phyloP scores from a whole-genome alignment of 345 rosid genomes.

The Citrus mangshanensis region DNA sequence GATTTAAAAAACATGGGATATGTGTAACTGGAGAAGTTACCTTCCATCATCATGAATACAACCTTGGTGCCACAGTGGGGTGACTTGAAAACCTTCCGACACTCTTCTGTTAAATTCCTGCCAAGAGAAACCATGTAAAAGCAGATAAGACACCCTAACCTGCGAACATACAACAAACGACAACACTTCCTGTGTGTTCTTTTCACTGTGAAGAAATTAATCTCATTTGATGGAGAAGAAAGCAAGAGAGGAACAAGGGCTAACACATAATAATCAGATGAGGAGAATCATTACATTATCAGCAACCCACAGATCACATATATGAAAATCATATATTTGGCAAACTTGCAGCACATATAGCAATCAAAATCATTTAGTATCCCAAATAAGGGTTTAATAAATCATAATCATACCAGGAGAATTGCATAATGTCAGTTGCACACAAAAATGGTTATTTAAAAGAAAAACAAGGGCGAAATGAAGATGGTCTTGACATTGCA shows the following conservation, averaged over 20 bases:
- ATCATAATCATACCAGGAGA: not conserved
- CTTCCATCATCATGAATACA: conserved; percentile 77
- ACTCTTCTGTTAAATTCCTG: conserved; percentile 79
- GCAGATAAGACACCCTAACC: not conserved
- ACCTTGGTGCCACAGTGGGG: conserved; percentile 96
- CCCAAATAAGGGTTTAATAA: not conserved
- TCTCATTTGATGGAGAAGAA: not conserved
- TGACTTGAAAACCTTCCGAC: conserved; percentile 87
- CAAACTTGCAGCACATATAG: not conserved
- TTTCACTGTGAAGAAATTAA: not conserved
- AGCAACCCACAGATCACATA: not conserved
- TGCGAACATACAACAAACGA: not conserved
- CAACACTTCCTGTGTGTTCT: not conserved
- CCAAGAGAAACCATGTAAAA: conserved; percentile 12
- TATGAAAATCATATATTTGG: not conserved
- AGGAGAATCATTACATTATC: not conserved
- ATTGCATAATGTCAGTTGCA: not conserved
- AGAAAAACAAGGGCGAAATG: not conserved
- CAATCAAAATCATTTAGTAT: no score
- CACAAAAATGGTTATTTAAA: not conserved
- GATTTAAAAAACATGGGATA: not conserved
- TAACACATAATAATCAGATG: not conserved
- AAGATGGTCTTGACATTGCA: not conserved
- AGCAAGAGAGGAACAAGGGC: not conserved
- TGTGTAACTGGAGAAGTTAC: conserved; percentile 23